Percentiles rank a stretch among this genome's conserved stretches.
These are phyloP conservation scores for Prorocentrum cordatum DNA, from an alignment of 169 alveolate genomes.

Conservation along the genomic window DNA sequence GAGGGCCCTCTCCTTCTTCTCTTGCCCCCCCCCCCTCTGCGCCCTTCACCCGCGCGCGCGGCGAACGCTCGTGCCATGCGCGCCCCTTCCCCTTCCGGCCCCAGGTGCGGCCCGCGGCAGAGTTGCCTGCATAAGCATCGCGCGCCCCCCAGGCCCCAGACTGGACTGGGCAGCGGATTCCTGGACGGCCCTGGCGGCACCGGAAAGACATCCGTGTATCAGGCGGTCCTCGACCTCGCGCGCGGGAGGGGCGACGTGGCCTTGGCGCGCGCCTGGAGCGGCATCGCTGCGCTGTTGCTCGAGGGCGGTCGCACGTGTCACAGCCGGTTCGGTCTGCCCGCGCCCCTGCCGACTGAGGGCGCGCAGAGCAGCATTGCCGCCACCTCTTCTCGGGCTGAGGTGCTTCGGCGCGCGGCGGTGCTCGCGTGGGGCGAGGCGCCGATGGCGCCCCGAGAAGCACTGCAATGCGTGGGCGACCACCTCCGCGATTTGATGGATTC, in stretches of 20 bases:
- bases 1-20: too few species aligned
- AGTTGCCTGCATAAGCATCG: too few species aligned
- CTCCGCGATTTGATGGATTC: neutral
- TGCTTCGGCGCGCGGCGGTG: neutral
- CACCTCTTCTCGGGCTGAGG: neutral
- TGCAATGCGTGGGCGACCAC: neutral
- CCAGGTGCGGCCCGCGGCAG: too few species aligned
- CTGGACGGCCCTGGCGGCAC: conserved; percentile 17
- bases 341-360: neutral
- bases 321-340: neutral
- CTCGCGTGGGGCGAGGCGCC: neutral
- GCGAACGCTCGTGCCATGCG: too few species aligned
- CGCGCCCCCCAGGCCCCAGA: too few species aligned
- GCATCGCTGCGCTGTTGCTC: neutral
- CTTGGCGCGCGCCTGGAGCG: neutral
- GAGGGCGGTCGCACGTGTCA: conserved; percentile 1
- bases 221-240: neutral
- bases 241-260: neutral
- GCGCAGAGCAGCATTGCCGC: neutral
- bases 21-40: too few species aligned
- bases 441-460: neutral
- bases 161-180: neutral
- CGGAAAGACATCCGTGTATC: neutral
- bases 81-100: too few species aligned
- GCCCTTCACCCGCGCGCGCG: too few species aligned